A percentile compares a stretch with the other conserved stretches of the same genome.
Conservation (phyloP, 441 rosid species). For the Gossypium trilobum region DNA sequence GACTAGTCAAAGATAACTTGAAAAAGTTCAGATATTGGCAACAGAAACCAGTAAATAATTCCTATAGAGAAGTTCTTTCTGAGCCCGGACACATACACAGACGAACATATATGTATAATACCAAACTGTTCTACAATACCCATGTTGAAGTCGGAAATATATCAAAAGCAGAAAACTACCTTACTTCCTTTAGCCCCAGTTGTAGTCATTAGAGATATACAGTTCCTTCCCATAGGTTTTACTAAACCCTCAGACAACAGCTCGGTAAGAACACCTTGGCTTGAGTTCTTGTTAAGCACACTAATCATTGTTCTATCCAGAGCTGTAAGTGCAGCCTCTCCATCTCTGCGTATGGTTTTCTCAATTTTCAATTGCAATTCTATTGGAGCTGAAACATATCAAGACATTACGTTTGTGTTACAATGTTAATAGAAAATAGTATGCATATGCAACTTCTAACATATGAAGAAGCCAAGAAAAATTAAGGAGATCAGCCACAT, state of each 20-base stretch:
- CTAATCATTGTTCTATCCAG: slow-evolving; percentile 69
- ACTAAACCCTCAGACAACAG: slow-evolving; percentile 77
- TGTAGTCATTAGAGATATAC: slow-evolving; percentile 90
- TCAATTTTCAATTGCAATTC: slow-evolving; percentile 65
- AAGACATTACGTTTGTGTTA: slow-evolving; percentile 3
- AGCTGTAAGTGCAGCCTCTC: slow-evolving; percentile 67
- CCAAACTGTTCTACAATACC: neutral
- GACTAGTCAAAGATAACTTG: neutral
- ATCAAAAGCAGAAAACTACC: slow-evolving; percentile 38
- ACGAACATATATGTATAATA: neutral
- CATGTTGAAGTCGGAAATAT: slow-evolving; percentile 4
- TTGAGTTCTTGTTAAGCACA: slow-evolving; percentile 68
- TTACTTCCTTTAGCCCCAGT: slow-evolving; percentile 98
- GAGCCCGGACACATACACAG: neutral
- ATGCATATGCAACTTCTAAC: neutral
- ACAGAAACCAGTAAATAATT: neutral
- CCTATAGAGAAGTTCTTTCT: neutral
- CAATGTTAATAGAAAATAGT: slow-evolving; percentile 1
- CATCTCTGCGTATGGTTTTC: slow-evolving; percentile 62
- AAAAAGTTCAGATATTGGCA: neutral
- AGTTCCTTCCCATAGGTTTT: slow-evolving; percentile 82
- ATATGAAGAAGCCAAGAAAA: neutral
- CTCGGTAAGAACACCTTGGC: slow-evolving; percentile 58
- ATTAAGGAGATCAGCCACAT: neutral
- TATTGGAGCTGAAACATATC: slow-evolving; percentile 28